Evolutionary conservation across 768 basidiomycete species (phyloP).

Genomic region (Hygrocybe punicea): DNA sequence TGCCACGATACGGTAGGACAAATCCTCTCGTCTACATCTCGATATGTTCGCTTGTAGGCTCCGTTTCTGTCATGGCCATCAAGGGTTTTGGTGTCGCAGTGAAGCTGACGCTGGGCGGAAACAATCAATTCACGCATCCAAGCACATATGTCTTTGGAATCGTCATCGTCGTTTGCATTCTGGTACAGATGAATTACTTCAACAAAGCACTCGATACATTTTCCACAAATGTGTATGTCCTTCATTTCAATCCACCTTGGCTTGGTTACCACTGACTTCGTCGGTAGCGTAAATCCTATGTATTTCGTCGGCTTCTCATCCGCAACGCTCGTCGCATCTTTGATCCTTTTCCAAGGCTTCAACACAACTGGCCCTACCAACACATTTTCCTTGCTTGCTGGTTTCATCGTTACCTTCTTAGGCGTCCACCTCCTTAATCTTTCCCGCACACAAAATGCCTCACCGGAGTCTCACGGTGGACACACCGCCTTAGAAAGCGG

Average conservation of each 20-base stretch:
- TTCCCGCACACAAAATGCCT: constrained; percentile 55
- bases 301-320: constrained; percentile 98
- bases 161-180: constrained; percentile 76
- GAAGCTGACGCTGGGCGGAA: constrained; percentile 88
- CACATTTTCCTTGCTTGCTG: constrained; percentile 82
- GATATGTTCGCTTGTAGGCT: constrained; percentile 94
- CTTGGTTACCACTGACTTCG: background rate
- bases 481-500: constrained; percentile 62
- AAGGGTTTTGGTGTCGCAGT: constrained; percentile 97
- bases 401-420: constrained; percentile 90
- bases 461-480: constrained; percentile 38
- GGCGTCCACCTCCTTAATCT: constrained; percentile 94
- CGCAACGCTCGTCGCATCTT: constrained; percentile 86
- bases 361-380: constrained; percentile 81
- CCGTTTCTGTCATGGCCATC: constrained; percentile 97
- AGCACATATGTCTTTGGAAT: constrained; percentile 96
- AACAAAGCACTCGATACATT: constrained; percentile 97
- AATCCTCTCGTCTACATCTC: constrained; percentile 93
- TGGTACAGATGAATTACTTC: constrained; percentile 94
- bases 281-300: constrained; percentile 85
- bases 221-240: constrained; percentile 90
- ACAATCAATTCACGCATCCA: constrained; percentile 91
- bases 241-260: background rate
- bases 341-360: constrained; percentile 97
- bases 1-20: constrained; percentile 79